Evolutionary conservation across 306 rosid species (phyloP).

Genomic region (Sicyos baderoa): DNA sequence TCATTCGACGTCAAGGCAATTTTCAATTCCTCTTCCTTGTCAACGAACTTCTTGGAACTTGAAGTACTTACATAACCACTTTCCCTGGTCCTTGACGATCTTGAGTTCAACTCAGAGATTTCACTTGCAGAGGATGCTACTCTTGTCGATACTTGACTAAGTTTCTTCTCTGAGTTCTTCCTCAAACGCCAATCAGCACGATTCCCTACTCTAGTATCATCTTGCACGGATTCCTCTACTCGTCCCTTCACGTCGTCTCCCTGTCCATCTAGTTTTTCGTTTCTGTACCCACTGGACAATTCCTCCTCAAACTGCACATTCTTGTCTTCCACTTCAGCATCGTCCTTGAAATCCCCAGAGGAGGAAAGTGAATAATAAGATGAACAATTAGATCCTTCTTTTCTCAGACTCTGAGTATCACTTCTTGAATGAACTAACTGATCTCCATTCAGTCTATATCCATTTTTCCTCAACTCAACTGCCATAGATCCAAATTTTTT

Average conservation of each 20-base stretch:
- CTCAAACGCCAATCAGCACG: constrained; percentile 45
- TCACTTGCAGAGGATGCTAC: constrained; percentile 36
- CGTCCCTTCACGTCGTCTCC: constrained; percentile 20
- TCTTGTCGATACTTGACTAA: constrained; percentile 26
- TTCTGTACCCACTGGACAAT: constrained; percentile 31
- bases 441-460: constrained; percentile 27
- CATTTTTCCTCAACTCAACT: constrained; percentile 30
- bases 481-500: constrained; percentile 21
- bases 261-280: constrained; percentile 27
- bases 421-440: constrained; percentile 24
- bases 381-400: constrained; percentile 67
- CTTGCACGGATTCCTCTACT: constrained; percentile 19
- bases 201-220: constrained; percentile 25
- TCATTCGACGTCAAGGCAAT: constrained; percentile 24
- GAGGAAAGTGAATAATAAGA: constrained; percentile 72
- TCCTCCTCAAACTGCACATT: constrained; percentile 38
- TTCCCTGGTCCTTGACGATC: constrained; percentile 28
- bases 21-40: constrained; percentile 38
- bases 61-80: constrained; percentile 37
- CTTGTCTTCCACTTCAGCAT: constrained; percentile 51
- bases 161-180: constrained; percentile 64
- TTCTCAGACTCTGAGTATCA: constrained; percentile 35
- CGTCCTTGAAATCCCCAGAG: constrained; percentile 50
- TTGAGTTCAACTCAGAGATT: constrained; percentile 32
- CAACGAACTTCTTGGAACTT: constrained; percentile 33